These are phyloP conservation scores for Botryosphaeria dothidea DNA, from an alignment of 2,329 filamentous ascomycete genomes.

Conservation along the genomic window DNA sequence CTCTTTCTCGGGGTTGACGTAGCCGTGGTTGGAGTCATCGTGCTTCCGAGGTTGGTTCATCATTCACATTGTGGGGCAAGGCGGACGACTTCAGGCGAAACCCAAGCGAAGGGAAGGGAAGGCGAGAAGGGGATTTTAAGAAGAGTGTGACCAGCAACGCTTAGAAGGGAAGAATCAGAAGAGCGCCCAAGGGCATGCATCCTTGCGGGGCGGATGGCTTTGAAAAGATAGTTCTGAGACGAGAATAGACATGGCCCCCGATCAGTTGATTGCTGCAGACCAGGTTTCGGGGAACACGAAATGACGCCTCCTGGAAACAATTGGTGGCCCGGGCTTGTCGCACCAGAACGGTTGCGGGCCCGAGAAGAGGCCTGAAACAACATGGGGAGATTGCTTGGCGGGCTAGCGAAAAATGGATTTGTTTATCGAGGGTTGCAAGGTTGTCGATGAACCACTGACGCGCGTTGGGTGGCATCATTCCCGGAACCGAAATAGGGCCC, in stretches of 20 bases:
- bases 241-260: not conserved
- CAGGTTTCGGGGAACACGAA: constrained; percentile 2
- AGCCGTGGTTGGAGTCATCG: constrained; percentile 23
- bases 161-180: not conserved
- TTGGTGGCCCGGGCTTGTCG: not conserved
- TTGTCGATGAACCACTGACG: not conserved
- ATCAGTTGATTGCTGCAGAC: not conserved
- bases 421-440: not conserved
- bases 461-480: not conserved
- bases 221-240: not conserved
- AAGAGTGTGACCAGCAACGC: not conserved
- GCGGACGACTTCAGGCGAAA: not conserved
- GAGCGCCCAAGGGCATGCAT: not conserved
- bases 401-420: not conserved
- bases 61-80: constrained; percentile 9
- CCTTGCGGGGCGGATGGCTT: not conserved
- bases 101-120: not conserved
- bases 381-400: constrained; percentile 6
- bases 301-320: constrained; percentile 16
- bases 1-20: constrained; percentile 38
- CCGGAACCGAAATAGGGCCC: not conserved
- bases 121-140: not conserved
- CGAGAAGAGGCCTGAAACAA: constrained; percentile 1
- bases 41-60: constrained; percentile 5
- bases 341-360: not conserved